Evolutionary conservation across 140 eudicot genomes (phyloP), one percentile per base, ranked within the genome.

Genomic region (Bidens hawaiensis): DNA sequence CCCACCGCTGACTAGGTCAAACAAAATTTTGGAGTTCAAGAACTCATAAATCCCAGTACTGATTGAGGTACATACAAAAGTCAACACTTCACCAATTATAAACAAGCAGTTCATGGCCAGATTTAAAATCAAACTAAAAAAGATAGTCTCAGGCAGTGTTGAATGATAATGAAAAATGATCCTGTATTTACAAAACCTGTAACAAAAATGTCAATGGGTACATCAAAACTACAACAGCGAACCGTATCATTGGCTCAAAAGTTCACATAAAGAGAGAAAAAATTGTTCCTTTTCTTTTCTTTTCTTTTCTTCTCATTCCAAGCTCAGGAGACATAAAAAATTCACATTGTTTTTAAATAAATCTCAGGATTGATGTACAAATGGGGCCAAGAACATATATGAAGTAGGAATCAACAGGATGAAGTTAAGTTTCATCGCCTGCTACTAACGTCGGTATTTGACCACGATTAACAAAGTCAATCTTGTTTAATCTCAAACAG

Each of bases 401-500:
- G 26, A 24, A 49, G 51, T 48, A 70, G 5, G 52, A 54, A 42
- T 73, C 62, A 65, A 55, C 52, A 64, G n/a, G 59, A 43, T 74
- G 68, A 63, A 11, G 65, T 69, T 22, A 63, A 11, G 65, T 69
- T 22, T 82, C 82, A 2, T 80, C 84, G 3, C 22, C 61, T 62
- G 85, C 78, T 50, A 86, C 81, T 34, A 89, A 76, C 4, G 93
- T 86, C 5, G 97, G 95, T 80, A 89, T 86, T 72, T 89, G 95
- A 45, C 97, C 97, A 41, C 71, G 85, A 73, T 86, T 67, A 28
- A 89, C 85, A 56, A 89, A 89, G 80, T 85, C 94, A 28, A 89
- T 73, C 86, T 83, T 85, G 93, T 85, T 78, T 74, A 89, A 60
- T 81, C 97, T 81, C 77, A 86, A 67, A 75, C 97, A 86, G 70